Base-by-base conservation (phyloP, 2,329 filamentous ascomycete genomes). In the Trichoderma atrobrunneum region DNA sequence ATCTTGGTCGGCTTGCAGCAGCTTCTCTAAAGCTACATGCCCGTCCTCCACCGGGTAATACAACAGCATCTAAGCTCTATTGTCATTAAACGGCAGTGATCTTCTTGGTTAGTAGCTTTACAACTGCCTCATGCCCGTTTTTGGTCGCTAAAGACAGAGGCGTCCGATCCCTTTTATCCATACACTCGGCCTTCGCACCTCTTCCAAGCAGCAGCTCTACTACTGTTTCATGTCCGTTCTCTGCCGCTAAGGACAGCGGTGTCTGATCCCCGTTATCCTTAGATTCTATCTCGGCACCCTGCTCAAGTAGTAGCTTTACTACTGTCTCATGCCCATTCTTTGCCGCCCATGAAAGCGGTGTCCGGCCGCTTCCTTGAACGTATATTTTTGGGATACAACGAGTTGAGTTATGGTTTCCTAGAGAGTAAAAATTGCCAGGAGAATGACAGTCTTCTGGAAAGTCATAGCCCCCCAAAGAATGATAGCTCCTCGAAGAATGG, bases 41-140 rank as follows among this genome's bases (percentile, higher is more conserved):
- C 36, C 16, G 16, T 43, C 36, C 7, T 43, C 16, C 36, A 18
- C 36, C 0, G 3, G 0, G 0, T 1, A 18, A 16, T 4, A 2
- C 39, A 43, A 43, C 3, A n/a, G 7, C n/a, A 10, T n/a, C 3
- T n/a, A 10, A 43, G 0, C 0, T 0, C 16, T n/a, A 43, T 5
- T n/a, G 1, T 43, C 36, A 43, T 43, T 10, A 0, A 39, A 18
- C 1, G 18, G 16, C 36, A 39, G 36, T 18, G 7, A 14, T 7
- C 2, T 39, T 18, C 0, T 1, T 18, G 16, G 1, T 7, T 7
- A 43, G 16, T n/a, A 43, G 36, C 39, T 43, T 43, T 43, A 43
- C 39, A n/a, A 43, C 39, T n/a, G 7, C 1, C 0, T 43, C 16
- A 43, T 10, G 39, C 16, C 39, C 16, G 18, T 43, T n/a, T 43